Evolutionary conservation across 768 basidiomycete genomes (phyloP), one percentile per base, ranked within the genome.

Genomic region (Gloeostereum incarnatum): DNA sequence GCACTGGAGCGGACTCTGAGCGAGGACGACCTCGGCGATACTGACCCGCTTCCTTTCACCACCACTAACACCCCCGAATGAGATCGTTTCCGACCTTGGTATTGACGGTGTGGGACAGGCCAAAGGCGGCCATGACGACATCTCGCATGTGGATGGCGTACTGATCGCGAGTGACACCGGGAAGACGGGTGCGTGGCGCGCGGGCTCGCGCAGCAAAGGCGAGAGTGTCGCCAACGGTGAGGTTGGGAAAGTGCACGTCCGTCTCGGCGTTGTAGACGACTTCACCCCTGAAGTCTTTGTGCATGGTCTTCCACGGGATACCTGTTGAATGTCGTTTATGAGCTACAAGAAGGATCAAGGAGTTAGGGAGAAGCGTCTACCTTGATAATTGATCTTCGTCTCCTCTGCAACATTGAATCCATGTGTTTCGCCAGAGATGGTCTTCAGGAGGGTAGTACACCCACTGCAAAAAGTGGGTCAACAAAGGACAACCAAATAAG

Each of bases 61-160:
- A 5, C 75, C 75, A 11, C 60, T 64, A 11, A 77, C 62, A 2
- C n/a, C 75, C 73, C 7, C 69, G 65, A 2, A 82, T 62, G 34
- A 65, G 68, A 21, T 75, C 78, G 54, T 81, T 68, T 1, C 82
- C 82, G 39, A 84, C 62, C 14, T 69, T 63, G 1, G 79, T 82
- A 45, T 78, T 66, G 51, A 65, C 58, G 2, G 69, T 73, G 49
- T 79, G 77, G 5, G 58, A 49, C 36, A 85, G 65, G 29, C 80
- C 79, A 38, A 81, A 79, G 29, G 77, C 59, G 1, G 67, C 64
- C 59, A 69, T 58, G n/a, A 75, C 51, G 0, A 71, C 58, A 20
- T 73, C 68, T 19, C 45, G 46, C 42, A 65, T 44, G 38, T 62
- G 57, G 5, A 51, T 38, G 32, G 64, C 61, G 38, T 60, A 64